Base-by-base conservation (phyloP, 2,329 filamentous ascomycete genomes). In the Apiospora arundinis region DNA sequence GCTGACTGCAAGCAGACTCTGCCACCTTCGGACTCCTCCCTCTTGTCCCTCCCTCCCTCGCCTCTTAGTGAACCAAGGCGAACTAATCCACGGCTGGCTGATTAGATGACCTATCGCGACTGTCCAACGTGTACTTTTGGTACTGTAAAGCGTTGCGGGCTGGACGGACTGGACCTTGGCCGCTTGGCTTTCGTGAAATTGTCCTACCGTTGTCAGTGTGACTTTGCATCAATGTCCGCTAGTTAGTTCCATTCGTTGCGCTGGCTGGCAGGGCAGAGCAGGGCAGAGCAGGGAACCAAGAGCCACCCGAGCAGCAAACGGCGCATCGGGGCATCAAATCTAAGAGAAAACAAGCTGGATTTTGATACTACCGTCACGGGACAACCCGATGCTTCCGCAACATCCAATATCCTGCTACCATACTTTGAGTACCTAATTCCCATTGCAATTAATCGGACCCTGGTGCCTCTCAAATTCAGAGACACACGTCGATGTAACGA, bases 31-130 rank as follows among this genome's bases (percentile, higher is more conserved):
- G 63, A 45, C 37, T 14, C 28, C 12, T 67, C 23, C 42, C 21
- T 4, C 8, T 6, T 28, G 6, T 3, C 18, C 25, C 44, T 40
- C 14, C 49, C 32, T 37, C 52, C 25, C 52, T 56, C 32, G 18
- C 25, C 52, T 60, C 28, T 32, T 32, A 12, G 56, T 40, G 56
- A 63, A 63, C 56, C 56, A 63, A n/a, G 56, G 32, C 32, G 11
- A 40, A 40, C 32, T 40, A 63, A 63, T 18, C 56, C 56, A 63
- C 32, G 56, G 56, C 56, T 63, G 56, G 32, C 56, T 45, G 42
- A 45, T 63, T 63, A 63, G 32, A 63, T 63, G 56, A 63, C 56
- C 56, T 63, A 63, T 63, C 56, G 52, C 52, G 32, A 56, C 25
- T 56, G 25, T 18, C 14, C 16, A 16, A 28, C 14, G 40, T 11